These are phyloP conservation scores for Typha latifolia DNA, from an alignment of 176 grass and related monocot species.

Conservation along the genomic window DNA sequence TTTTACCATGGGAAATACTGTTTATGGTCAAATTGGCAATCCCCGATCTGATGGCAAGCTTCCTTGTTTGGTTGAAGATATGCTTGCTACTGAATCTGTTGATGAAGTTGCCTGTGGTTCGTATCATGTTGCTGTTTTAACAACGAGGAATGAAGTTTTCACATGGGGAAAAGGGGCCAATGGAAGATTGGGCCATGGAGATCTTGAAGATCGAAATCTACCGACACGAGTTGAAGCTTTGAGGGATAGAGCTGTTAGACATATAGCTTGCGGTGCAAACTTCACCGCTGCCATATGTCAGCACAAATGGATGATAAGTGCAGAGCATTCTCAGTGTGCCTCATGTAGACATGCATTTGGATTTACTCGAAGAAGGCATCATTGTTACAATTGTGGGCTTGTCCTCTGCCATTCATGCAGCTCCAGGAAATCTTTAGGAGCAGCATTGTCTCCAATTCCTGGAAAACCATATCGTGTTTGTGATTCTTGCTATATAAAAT, in stretches of 20 bases:
- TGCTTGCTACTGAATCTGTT: conserved; percentile 53
- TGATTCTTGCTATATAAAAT: conserved; percentile 84
- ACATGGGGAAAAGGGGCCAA: conserved; percentile 98
- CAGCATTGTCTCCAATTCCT: conserved; percentile 73
- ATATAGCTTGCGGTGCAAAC: conserved; percentile 79
- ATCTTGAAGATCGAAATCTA: conserved; percentile 82
- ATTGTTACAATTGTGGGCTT: conserved; percentile 89
- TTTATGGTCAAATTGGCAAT: conserved; percentile 96
- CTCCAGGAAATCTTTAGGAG: conserved; percentile 60
- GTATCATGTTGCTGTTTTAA: conserved; percentile 89
- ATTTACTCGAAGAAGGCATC: conserved; percentile 86
- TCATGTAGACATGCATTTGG: conserved; percentile 83
- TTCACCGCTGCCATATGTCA: conserved; percentile 89
- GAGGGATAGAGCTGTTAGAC: conserved; percentile 70
- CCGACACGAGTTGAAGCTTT: conserved; percentile 74
- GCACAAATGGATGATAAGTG: conserved; percentile 63
- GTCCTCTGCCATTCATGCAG: conserved; percentile 80
- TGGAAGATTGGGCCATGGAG: conserved; percentile 92
- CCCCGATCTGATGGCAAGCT: conserved; percentile 72
- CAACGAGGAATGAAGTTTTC: conserved; percentile 71
- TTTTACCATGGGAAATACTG: conserved; percentile 82
- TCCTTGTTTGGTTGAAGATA: conserved; percentile 73
- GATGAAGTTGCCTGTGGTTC: conserved; percentile 86
- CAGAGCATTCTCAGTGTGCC: conserved; percentile 72
- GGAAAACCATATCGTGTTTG: conserved; percentile 90